A percentile compares a stretch with the other conserved stretches of the same genome.
phyloP scores from a whole-genome alignment of 1,139 yeast genomes.

The Geotrichum australiense region DNA sequence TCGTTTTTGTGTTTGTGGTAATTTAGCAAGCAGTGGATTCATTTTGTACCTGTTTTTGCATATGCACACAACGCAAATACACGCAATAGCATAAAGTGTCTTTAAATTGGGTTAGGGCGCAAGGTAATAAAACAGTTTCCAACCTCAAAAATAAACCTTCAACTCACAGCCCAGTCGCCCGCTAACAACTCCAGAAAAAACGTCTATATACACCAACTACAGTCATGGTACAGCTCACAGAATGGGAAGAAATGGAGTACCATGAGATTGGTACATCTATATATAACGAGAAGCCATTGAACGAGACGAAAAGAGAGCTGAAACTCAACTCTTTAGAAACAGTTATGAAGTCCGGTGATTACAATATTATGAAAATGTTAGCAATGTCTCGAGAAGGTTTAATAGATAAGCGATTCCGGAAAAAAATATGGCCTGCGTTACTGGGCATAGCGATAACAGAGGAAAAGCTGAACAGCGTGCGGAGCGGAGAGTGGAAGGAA shows the following conservation, averaged over 20 bases:
- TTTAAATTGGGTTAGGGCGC: no score
- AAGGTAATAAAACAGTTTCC: no score
- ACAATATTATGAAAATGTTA: slow-evolving; percentile 33
- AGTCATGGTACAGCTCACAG: slow-evolving; percentile 7
- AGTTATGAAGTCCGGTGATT: slow-evolving; percentile 33
- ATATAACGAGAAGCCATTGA: slow-evolving; percentile 41
- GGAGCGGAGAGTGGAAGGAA: slow-evolving; percentile 18
- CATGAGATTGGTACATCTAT: slow-evolving; percentile 45
- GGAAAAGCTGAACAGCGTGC: not conserved
- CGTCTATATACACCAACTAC: not conserved
- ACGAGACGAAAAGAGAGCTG: slow-evolving; percentile 37
- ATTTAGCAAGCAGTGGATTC: no score
- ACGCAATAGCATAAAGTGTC: no score
- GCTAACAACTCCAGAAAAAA: not conserved
- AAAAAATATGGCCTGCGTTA: slow-evolving; percentile 44
- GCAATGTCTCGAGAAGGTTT: slow-evolving; percentile 47
- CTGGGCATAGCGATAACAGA: slow-evolving; percentile 27
- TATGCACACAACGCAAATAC: no score
- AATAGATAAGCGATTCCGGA: slow-evolving; percentile 39
- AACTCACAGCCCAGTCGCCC: no score
- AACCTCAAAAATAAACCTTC: no score
- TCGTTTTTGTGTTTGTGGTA: no score
- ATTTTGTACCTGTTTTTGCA: no score
- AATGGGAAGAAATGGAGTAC: slow-evolving; percentile 47
- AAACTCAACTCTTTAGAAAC: slow-evolving; percentile 40